These are phyloP conservation scores for Bruguiera parviflora DNA, from an alignment of 345 rosid species.

Conservation along the genomic window DNA sequence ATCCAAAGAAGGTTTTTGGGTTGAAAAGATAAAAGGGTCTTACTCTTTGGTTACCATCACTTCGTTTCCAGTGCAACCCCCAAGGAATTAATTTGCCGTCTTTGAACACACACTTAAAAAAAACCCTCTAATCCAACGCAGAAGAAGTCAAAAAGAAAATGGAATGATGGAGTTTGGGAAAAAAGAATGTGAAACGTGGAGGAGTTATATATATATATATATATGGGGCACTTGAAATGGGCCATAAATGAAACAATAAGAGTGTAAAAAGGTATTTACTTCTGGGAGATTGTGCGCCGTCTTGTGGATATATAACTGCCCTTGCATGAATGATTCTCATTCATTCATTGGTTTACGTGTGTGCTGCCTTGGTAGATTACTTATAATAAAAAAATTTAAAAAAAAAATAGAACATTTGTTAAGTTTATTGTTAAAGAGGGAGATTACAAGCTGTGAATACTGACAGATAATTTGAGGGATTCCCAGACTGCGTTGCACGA, in stretches of 20 bases:
- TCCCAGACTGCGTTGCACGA: too few species aligned
- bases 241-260: conserved; percentile 2
- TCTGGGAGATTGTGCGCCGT: conserved; percentile 31
- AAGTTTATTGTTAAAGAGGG: too few species aligned
- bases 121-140: background rate
- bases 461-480: too few species aligned
- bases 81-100: background rate
- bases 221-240: background rate
- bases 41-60: conserved; percentile 25
- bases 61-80: background rate
- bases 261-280: background rate
- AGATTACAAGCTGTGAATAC: too few species aligned
- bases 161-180: too few species aligned
- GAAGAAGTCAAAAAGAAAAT: conserved; percentile 1
- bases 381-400: too few species aligned
- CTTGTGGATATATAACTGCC: conserved; percentile 20
- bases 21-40: conserved; percentile 21
- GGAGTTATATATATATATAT: too few species aligned
- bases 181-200: background rate
- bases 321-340: conserved; percentile 22
- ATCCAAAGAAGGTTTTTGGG: conserved; percentile 18
- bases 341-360: conserved; percentile 11
- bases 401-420: too few species aligned
- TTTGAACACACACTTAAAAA: background rate
- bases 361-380: conserved; percentile 14